Evolutionary conservation across 257 asterid species (phyloP).

Genomic region (Osmanthus fragrans): DNA sequence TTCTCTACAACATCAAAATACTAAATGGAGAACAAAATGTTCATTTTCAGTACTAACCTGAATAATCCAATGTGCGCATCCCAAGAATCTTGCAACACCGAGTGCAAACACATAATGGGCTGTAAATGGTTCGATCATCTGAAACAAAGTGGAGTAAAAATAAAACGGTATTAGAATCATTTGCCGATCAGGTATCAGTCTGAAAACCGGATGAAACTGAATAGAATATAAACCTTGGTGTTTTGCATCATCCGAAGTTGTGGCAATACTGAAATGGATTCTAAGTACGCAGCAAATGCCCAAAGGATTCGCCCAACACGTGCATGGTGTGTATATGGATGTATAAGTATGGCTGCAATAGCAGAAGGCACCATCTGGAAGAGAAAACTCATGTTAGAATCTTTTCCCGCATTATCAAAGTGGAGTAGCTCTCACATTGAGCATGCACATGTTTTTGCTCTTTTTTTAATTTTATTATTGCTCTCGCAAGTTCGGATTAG

Average conservation of each 20-base stretch:
- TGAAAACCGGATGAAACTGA: background rate
- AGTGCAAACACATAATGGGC: slow-evolving; percentile 91
- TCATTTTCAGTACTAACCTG: slow-evolving; percentile 37
- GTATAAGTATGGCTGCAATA: slow-evolving; percentile 56
- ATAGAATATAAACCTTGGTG: slow-evolving; percentile 49
- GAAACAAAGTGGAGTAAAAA: slow-evolving; percentile 15
- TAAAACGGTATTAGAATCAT: background rate
- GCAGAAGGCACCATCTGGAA: slow-evolving; percentile 65
- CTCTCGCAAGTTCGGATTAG: background rate
- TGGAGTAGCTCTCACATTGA: background rate
- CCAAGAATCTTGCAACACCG: slow-evolving; percentile 78
- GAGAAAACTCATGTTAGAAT: slow-evolving; percentile 3
- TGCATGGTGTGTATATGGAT: slow-evolving; percentile 56
- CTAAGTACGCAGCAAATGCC: slow-evolving; percentile 84
- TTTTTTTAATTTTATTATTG: background rate
- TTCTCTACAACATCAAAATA: background rate
- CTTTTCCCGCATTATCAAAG: background rate
- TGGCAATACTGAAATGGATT: slow-evolving; percentile 80
- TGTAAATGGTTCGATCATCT: slow-evolving; percentile 92
- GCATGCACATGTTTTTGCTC: background rate
- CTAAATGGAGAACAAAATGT: background rate
- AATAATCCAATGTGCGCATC: slow-evolving; percentile 93
- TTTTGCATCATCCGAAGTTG: slow-evolving; percentile 95
- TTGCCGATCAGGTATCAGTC: background rate
- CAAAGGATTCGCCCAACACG: slow-evolving; percentile 55